Evolutionary conservation across 257 asterid genomes (phyloP).

Genomic region (Orobanche coerulescens): DNA sequence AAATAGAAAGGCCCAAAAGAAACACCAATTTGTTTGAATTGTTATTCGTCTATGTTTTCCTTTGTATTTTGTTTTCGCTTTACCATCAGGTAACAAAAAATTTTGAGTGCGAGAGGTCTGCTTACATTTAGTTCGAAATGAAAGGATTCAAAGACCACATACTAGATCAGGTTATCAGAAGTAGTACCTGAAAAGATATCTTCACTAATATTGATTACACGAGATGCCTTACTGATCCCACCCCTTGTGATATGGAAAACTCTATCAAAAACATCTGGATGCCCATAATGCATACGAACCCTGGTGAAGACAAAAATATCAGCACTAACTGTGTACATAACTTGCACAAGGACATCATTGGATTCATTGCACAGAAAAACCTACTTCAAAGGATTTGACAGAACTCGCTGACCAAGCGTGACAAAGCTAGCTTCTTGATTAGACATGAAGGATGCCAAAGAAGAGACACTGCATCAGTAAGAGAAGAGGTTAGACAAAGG

Average conservation of each 20-base stretch:
- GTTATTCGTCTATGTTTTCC: not conserved
- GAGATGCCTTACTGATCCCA: slow-evolving; percentile 98
- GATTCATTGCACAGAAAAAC: slow-evolving; percentile 25
- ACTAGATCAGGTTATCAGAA: slow-evolving; percentile 7
- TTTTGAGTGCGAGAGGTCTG: slow-evolving; percentile 5
- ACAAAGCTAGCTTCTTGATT: slow-evolving; percentile 96
- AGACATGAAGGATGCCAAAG: slow-evolving; percentile 94
- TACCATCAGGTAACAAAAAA: slow-evolving; percentile 1
- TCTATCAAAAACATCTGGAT: slow-evolving; percentile 98
- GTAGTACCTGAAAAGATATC: slow-evolving; percentile 77
- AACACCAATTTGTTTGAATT: not conserved
- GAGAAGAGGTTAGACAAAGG: slow-evolving; percentile 24
- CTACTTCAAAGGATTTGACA: slow-evolving; percentile 90
- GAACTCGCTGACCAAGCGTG: slow-evolving; percentile 97
- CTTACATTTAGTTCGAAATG: not conserved
- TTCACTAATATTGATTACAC: slow-evolving; percentile 93
- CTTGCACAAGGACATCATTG: slow-evolving; percentile 19
- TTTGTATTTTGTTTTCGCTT: not conserved
- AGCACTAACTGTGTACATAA: slow-evolving; percentile 16
- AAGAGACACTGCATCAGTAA: slow-evolving; percentile 78
- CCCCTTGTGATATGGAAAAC: slow-evolving; percentile 94
- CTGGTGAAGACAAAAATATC: slow-evolving; percentile 32
- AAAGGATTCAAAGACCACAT: slow-evolving; percentile 4
- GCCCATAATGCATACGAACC: slow-evolving; percentile 99
- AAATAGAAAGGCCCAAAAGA: not conserved